Conservation (phyloP, 371 early-diverging fungal genomes). For the Mucor saturninus region DNA sequence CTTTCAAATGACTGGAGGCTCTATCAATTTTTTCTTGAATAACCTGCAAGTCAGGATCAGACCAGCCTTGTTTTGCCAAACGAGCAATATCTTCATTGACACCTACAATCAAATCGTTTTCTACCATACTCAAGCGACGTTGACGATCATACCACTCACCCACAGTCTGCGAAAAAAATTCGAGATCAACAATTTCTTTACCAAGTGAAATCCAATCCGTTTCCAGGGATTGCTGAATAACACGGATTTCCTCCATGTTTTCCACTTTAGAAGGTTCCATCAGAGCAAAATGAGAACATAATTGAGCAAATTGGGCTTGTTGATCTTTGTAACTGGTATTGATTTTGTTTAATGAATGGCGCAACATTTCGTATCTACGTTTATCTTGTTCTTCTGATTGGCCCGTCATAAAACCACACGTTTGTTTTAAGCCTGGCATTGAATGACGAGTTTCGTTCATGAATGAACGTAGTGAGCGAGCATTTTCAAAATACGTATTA, state of each 20-base stretch:
- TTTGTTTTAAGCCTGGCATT: constrained; percentile 45
- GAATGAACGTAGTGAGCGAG: constrained; percentile 27
- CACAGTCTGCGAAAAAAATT: constrained; percentile 32
- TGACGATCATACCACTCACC: constrained; percentile 48
- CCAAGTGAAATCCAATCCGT: constrained; percentile 37
- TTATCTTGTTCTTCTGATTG: constrained; percentile 49
- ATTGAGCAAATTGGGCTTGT: constrained; percentile 21
- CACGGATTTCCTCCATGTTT: constrained; percentile 23
- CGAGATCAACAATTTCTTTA: constrained; percentile 32
- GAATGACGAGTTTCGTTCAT: constrained; percentile 38
- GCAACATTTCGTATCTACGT: constrained; percentile 31
- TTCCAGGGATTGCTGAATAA: constrained; percentile 25
- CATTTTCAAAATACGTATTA: constrained; percentile 39
- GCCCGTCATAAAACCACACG: constrained; percentile 52
- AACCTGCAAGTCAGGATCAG: constrained; percentile 17
- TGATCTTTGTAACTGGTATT: constrained; percentile 22
- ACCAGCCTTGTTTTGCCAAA: constrained; percentile 31
- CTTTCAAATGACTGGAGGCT: constrained; percentile 29
- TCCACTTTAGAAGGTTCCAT: constrained; percentile 31
- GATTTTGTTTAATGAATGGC: constrained; percentile 23
- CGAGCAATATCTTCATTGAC: constrained; percentile 37
- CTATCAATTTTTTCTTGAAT: constrained; percentile 30
- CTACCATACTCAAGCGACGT: constrained; percentile 34
- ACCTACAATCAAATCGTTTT: constrained; percentile 26
- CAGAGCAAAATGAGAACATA: constrained; percentile 27